phyloP scores from a whole-genome alignment of 106 monocot species.

The Dendrobium chrysotoxum region DNA sequence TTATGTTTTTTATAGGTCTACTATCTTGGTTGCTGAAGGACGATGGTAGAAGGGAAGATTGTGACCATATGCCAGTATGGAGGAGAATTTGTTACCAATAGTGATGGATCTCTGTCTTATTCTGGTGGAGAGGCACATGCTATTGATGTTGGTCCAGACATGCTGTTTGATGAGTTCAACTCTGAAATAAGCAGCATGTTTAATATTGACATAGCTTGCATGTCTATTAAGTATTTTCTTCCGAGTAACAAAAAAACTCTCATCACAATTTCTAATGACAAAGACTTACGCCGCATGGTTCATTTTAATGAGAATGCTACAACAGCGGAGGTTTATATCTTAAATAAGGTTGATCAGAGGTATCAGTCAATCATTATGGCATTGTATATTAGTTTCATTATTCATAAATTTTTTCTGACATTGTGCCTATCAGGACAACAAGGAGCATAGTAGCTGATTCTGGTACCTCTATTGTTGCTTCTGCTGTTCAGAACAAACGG shows the following conservation, averaged over 20 bases:
- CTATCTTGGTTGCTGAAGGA: conserved; percentile 4
- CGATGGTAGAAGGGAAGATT: conserved; percentile 38
- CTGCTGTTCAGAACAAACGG: conserved; percentile 27
- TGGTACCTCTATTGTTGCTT: conserved; percentile 35
- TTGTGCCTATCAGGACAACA: conserved; percentile 7
- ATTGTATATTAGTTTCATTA: not conserved
- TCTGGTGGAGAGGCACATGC: conserved; percentile 90
- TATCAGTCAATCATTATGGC: conserved; percentile 13
- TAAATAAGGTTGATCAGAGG: conserved; percentile 68
- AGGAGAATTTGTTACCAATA: conserved; percentile 61
- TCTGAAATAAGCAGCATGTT: conserved; percentile 68
- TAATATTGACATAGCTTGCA: conserved; percentile 47
- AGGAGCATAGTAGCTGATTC: conserved; percentile 47
- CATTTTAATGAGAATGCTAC: conserved; percentile 47
- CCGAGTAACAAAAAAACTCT: conserved; percentile 66
- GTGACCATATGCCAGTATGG: conserved; percentile 96
- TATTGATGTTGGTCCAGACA: conserved; percentile 57
- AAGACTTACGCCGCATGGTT: conserved; percentile 87
- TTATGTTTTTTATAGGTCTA: not conserved
- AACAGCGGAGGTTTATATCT: conserved; percentile 59
- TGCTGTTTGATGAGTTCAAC: conserved; percentile 67
- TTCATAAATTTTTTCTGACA: not conserved
- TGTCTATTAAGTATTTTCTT: conserved; percentile 84
- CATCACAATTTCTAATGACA: conserved; percentile 81
- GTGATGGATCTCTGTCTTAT: conserved; percentile 70